These are phyloP conservation scores for Eucalyptus regnans DNA, from an alignment of 345 rosid species.

Conservation along the genomic window DNA sequence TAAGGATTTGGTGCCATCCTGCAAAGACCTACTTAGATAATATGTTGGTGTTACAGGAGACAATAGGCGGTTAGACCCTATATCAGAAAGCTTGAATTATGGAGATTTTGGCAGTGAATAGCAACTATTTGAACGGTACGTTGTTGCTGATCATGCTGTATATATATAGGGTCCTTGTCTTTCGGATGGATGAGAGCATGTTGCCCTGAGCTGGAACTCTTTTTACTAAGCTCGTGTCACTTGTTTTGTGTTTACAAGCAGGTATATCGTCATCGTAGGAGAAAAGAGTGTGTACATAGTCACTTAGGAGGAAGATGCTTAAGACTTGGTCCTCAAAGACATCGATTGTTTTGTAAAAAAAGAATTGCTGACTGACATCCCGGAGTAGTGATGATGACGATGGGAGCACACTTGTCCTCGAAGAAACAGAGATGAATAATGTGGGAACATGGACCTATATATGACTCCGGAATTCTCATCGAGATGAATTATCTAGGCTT, in stretches of 20 bases:
- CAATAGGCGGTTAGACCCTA: conserved; percentile 67
- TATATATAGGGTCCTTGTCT: background rate
- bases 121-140: background rate
- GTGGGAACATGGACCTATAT: background rate
- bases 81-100: conserved; percentile 84
- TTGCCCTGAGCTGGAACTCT: background rate
- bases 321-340: background rate
- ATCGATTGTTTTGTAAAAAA: background rate
- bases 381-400: background rate
- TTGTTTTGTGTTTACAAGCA: background rate
- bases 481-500: background rate
- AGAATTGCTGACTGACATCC: background rate
- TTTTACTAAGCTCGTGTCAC: background rate
- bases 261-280: background rate
- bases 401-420: background rate
- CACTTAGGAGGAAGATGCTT: background rate
- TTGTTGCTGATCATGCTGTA: background rate
- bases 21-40: conserved; percentile 2
- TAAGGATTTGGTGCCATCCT: background rate
- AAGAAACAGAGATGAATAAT: background rate
- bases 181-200: background rate
- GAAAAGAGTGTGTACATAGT: background rate
- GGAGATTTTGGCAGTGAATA: conserved; percentile 70
- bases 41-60: conserved; percentile 33
- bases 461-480: background rate